These are phyloP conservation scores for Tagetes erecta DNA, from an alignment of 129 eudicot genomes.

Conservation along the genomic window DNA sequence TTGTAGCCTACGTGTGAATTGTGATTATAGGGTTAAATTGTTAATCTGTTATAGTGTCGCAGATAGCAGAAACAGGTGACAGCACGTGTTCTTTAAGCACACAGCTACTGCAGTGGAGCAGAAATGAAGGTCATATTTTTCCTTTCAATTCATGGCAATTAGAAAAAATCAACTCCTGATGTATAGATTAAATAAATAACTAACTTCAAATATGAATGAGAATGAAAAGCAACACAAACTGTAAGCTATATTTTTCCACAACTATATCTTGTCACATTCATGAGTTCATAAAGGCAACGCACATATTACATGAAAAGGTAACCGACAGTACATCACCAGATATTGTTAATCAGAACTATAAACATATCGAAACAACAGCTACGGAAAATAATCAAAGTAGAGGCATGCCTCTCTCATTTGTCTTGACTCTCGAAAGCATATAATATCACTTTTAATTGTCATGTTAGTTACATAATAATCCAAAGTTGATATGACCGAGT, in stretches of 20 bases:
- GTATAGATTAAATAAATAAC: no score
- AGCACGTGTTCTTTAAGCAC: no score
- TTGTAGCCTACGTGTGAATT: no score
- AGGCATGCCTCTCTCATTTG: slow-evolving; percentile 16
- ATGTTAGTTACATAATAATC: slow-evolving; percentile 23
- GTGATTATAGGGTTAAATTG: no score
- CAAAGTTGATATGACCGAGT: slow-evolving; percentile 23
- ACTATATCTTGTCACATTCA: background rate
- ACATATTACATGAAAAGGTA: background rate
- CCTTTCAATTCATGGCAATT: no score
- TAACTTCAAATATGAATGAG: background rate
- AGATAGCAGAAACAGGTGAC: no score
- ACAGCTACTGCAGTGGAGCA: no score
- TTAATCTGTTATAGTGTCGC: no score
- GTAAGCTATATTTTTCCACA: slow-evolving; percentile 6
- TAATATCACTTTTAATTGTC: slow-evolving; percentile 14
- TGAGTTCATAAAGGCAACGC: slow-evolving; percentile 4
- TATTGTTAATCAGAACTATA: slow-evolving; percentile 11
- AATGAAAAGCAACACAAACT: slow-evolving; percentile 16
- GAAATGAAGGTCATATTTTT: no score
- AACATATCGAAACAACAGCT: background rate
- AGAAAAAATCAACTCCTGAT: no score
- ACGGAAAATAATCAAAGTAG: slow-evolving; percentile 2
- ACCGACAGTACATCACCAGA: slow-evolving; percentile 2
- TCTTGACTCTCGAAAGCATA: slow-evolving; percentile 7